A percentile compares a stretch with the other conserved stretches of the same genome.
Conservation (phyloP, 2,329 filamentous ascomycete genomes). For the Colletotrichum sp. region DNA sequence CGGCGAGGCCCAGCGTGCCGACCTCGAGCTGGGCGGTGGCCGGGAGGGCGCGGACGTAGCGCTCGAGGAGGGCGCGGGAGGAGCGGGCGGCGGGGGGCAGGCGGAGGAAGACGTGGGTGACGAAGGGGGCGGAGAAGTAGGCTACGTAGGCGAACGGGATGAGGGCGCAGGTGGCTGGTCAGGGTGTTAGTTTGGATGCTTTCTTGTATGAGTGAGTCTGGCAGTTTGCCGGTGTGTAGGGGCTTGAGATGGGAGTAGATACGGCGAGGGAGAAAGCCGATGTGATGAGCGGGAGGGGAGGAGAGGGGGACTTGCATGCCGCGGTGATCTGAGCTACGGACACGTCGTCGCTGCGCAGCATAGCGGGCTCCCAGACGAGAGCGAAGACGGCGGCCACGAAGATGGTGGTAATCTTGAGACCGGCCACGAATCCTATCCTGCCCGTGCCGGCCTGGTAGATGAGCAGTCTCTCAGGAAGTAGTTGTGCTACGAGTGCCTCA, state of each 20-base stretch:
- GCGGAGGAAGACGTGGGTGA: constrained; percentile 73
- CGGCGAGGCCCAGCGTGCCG: constrained; percentile 61
- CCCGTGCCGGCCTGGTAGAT: constrained; percentile 79
- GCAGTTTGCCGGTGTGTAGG: neutral
- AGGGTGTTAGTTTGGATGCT: neutral
- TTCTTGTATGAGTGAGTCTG: neutral
- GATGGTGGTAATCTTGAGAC: constrained; percentile 74
- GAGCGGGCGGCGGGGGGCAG: constrained; percentile 70
- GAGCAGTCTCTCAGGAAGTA: constrained; percentile 63
- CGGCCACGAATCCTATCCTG: constrained; percentile 70
- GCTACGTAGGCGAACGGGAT: constrained; percentile 70
- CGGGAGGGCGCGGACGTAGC: constrained; percentile 54
- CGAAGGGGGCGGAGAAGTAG: constrained; percentile 72
- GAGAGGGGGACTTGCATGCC: neutral
- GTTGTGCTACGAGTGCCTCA: constrained; percentile 32
- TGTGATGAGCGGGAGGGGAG: neutral
- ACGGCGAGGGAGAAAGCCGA: neutral
- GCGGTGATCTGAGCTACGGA: neutral
- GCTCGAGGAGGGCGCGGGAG: constrained; percentile 60
- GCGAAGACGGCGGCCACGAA: constrained; percentile 72
- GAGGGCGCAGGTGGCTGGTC: constrained; percentile 65
- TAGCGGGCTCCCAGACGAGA: constrained; percentile 43
- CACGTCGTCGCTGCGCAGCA: neutral
- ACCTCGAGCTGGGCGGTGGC: constrained; percentile 52
- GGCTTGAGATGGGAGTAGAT: neutral